Evolutionary conservation across 2,329 filamentous ascomycete species (phyloP), one percentile per base, ranked within the genome.

Genomic region (Trichocomaceae sp.): DNA sequence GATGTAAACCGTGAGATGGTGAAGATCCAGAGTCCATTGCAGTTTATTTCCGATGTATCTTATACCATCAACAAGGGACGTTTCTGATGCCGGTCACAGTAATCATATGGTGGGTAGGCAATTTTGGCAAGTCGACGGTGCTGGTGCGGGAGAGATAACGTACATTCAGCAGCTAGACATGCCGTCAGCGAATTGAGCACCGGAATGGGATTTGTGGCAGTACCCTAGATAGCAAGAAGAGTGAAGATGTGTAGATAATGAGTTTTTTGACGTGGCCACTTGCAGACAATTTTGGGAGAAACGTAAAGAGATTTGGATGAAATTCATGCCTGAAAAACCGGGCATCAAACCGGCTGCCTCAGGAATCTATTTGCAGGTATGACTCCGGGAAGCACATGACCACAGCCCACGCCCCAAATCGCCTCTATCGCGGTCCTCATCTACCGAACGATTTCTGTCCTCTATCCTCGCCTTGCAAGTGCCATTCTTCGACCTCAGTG

Each of bases 1-100:
- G 61, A 52, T 59, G 52, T 13, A 65, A 66, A 51, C 55, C 56
- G 48, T 63, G 57, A 42, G 61, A 59, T 8, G 64, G 60, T 5
- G 64, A 64, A 17, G 64, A 62, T 4, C 39, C 6, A 5, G 63
- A 59, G 49, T 64, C 61, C 69, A 71, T 71, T 9, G 19, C 19
- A n/a, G 3, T n/a, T 39, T 17, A 35, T 35, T 35, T 35, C 15
- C 12, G 10, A 10, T 35, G 13, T 29, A 1, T 35, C 31, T 13
- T 35, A 15, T 15, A 33, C 29, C 29, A 33, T 33, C 12, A 33
- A 9, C 29, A 33, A 9, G 29, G 2, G 29, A 33, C 10, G 5
- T 37, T 12, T 12, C n/a, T 37, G 33, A n/a, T 37, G 13, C 13
- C 7, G 4, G 33, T 3, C 33, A 37, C 15, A 17, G 39, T 19